phyloP scores from a whole-genome alignment of 2,329 filamentous ascomycete species.

The Verticillium longisporum region DNA sequence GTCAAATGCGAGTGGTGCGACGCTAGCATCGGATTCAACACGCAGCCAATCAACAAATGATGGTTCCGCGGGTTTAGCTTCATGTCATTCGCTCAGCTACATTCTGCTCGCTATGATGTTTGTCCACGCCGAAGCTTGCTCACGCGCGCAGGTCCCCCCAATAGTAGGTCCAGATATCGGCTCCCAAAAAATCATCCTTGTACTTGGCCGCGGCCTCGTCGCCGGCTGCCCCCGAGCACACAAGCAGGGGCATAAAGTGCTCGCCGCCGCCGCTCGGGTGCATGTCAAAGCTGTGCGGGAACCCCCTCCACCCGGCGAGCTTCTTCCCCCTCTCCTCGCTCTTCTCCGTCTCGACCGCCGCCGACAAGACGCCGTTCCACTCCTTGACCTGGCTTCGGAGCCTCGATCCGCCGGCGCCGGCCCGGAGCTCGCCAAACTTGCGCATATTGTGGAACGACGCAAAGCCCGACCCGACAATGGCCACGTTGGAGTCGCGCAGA shows the following conservation, averaged over 20 bases:
- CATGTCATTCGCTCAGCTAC: background rate
- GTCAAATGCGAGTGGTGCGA: background rate
- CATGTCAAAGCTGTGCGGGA: slow-evolving; percentile 42
- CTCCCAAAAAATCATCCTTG: slow-evolving; percentile 38
- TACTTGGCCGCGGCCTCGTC: slow-evolving; percentile 37
- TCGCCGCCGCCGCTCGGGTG: slow-evolving; percentile 48
- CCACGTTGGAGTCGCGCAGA: slow-evolving; percentile 47
- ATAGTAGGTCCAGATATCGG: slow-evolving; percentile 49
- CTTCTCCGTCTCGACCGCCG: slow-evolving; percentile 27
- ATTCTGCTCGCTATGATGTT: no score
- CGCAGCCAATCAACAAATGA: background rate
- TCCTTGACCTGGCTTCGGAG: slow-evolving; percentile 15
- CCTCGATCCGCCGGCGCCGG: slow-evolving; percentile 16
- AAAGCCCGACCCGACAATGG: slow-evolving; percentile 54
- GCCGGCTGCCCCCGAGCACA: slow-evolving; percentile 44
- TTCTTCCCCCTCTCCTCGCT: slow-evolving; percentile 27
- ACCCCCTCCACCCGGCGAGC: slow-evolving; percentile 38
- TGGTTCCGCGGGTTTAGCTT: background rate
- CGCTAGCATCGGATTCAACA: background rate
- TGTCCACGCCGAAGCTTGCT: background rate
- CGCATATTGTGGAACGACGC: slow-evolving; percentile 50
- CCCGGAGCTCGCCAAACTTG: slow-evolving; percentile 32
- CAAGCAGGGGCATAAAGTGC: slow-evolving; percentile 53
- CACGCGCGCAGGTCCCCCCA: slow-evolving; percentile 30
- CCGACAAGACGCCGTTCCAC: slow-evolving; percentile 41